Evolutionary conservation across 106 monocot species (phyloP).

Genomic region (Agapanthus africanus): DNA sequence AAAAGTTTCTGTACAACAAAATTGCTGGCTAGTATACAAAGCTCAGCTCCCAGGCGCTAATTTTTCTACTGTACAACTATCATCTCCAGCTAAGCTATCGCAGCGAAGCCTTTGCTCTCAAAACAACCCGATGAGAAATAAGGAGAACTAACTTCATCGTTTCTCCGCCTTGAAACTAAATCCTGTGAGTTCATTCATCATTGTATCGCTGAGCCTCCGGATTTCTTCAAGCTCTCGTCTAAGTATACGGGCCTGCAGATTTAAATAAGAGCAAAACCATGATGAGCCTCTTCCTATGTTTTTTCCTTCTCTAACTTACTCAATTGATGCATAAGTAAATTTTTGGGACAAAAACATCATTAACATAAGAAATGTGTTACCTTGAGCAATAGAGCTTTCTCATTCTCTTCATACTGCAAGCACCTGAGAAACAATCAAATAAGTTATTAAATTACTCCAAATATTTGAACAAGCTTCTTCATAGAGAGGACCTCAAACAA

Average conservation of each 20-base stretch:
- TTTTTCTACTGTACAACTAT: background rate
- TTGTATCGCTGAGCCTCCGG: background rate
- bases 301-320: background rate
- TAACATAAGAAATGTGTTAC: too few relatives aligned
- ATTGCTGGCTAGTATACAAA: background rate
- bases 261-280: background rate
- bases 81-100: background rate
- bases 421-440: background rate
- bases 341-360: background rate
- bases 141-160: background rate
- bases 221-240: background rate
- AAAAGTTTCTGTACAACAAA: background rate
- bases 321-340: background rate
- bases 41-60: background rate
- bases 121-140: background rate
- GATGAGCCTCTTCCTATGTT: background rate
- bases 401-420: background rate
- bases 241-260: background rate
- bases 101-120: background rate
- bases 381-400: background rate
- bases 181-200: background rate
- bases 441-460: background rate
- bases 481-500: background rate
- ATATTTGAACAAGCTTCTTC: background rate
- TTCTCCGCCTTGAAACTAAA: background rate